Base-by-base conservation (phyloP, 495 filamentous ascomycete species). In the Aspergillus biplanus region DNA sequence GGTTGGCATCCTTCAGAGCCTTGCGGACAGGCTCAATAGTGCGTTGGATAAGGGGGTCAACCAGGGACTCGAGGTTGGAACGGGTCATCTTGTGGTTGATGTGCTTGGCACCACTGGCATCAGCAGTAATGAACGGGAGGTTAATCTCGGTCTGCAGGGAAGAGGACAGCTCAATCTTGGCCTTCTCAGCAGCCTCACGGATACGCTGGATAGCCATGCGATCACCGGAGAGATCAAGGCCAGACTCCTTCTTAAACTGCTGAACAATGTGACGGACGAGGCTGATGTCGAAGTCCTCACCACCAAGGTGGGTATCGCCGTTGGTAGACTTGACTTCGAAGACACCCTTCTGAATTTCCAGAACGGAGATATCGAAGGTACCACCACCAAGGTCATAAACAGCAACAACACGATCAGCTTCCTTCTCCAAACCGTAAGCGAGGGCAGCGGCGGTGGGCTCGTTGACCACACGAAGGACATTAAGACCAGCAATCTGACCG, bases 201-300 rank as follows among this genome's bases (percentile, higher is more conserved):
- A 99, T 97, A 82, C 95, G 87, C 85, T 99, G 95, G 69, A 99
- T 96, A 61, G 95, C 95, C 95, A 99, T 98, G 72, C 95, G 93
- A 85, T 99, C 95, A 67, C 80, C 80, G 39, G 90, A 90, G 55
- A 99, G 86, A 77, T 99, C 96, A 63, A 98, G 91, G 57, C 92
- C 89, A 34, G 90, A 90, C 61, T 97, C 92, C 80, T 91, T 92
- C 90, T 97, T 97, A 86, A 99, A 99, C 73, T 96, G 87, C 77
- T 90, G 85, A 56, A 97, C 92, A 39, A 99, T 84, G 85, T 97
- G 88, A 71, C 95, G 96, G 73, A 99, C 95, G 63, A 99, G 90
- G 68, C 81, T 83, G 76, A 99, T 98, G 78, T 99, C 95, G 76
- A 99, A 99, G 76, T 99, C 95, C 80, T 99, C 93, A 79, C 93